phyloP scores from a whole-genome alignment of 192 early-diverging fungal species.

The Dissophora ornata region DNA sequence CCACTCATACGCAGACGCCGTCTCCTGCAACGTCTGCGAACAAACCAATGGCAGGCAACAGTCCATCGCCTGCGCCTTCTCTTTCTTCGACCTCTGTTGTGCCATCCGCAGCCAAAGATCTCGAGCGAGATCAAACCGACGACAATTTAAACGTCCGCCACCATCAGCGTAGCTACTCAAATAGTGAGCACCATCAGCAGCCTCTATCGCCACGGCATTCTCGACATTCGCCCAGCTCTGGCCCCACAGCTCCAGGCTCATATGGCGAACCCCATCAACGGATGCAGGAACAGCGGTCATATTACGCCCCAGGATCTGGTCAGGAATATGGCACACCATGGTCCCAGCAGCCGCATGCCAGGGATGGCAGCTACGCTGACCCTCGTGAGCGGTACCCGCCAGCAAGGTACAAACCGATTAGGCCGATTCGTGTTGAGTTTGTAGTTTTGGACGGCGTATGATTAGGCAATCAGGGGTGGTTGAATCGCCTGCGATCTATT shows the following conservation, averaged over 20 bases:
- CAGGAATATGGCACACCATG: conserved; percentile 3
- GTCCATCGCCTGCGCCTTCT: conserved; percentile 13
- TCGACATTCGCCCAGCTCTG: conserved; percentile 11
- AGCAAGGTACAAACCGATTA: conserved; percentile 12
- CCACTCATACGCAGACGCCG: conserved; percentile 3
- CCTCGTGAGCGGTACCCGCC: conserved; percentile 17
- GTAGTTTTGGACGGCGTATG: too few relatives aligned
- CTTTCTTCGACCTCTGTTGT: neutral
- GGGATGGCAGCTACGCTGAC: conserved; percentile 9
- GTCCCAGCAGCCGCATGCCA: conserved; percentile 3
- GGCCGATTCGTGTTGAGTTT: too few relatives aligned
- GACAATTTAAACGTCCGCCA: neutral
- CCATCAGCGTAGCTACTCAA: neutral
- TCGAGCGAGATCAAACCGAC: conserved; percentile 2
- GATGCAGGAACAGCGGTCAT: neutral
- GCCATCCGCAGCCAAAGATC: neutral
- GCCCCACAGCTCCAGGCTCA: neutral
- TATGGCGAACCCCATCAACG: neutral
- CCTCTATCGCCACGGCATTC: conserved; percentile 2
- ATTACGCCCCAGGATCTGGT: neutral
- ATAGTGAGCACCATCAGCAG: conserved; percentile 1
- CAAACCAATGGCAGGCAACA: neutral
- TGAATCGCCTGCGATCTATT: too few relatives aligned
- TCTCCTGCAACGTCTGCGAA: conserved; percentile 13
- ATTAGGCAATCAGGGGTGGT: neutral